Percentiles rank a stretch among this genome's conserved stretches.
Evolutionary conservation across 306 rosid genomes (phyloP).

Genomic region (Cucumis melo): DNA sequence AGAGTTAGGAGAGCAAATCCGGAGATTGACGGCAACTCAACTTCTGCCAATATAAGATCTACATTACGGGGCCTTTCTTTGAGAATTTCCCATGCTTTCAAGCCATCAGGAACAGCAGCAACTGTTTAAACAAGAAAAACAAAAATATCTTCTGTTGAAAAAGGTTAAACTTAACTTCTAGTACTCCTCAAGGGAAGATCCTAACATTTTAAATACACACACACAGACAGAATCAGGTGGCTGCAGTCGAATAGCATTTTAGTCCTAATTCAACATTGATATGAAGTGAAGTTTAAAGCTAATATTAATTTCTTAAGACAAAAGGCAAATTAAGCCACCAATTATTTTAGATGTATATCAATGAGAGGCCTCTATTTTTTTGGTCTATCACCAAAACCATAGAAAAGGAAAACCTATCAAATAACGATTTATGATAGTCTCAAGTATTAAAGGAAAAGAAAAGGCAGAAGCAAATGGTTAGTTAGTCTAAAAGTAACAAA

Average conservation of each 20-base stretch:
- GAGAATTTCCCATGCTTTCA: slow-evolving; percentile 92
- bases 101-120: slow-evolving; percentile 85
- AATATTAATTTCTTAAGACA: background rate
- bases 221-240: background rate
- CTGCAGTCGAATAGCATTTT: background rate
- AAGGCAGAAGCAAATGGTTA: background rate
- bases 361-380: background rate
- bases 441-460: background rate
- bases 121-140: slow-evolving; percentile 39
- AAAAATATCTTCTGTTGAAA: slow-evolving; percentile 3
- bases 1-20: slow-evolving; percentile 84
- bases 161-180: background rate
- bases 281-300: background rate
- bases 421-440: background rate
- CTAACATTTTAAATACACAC: background rate
- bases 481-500: background rate
- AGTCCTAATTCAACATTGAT: background rate
- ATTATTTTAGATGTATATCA: background rate
- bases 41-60: slow-evolving; percentile 86
- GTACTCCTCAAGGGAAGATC: background rate
- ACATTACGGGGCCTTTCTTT: slow-evolving; percentile 54
- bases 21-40: slow-evolving; percentile 83
- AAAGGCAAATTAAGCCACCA: background rate
- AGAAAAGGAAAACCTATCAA: background rate
- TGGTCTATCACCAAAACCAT: background rate